Evolutionary conservation across 2,329 filamentous ascomycete genomes (phyloP), one percentile per base, ranked within the genome.

Genomic region (Phialophora expanda): DNA sequence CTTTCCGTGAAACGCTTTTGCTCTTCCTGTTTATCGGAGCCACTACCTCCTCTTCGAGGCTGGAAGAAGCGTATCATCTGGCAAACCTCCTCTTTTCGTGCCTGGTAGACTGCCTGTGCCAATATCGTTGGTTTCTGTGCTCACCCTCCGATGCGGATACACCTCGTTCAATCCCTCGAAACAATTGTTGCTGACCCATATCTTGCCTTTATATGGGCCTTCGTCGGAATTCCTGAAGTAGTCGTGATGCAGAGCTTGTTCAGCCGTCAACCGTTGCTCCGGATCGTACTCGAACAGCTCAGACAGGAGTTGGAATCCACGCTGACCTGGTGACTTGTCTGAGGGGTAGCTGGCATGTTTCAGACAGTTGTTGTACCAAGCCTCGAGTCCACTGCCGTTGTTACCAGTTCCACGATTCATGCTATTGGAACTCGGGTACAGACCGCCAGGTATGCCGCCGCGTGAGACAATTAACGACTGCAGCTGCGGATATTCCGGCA

Each of bases 121-220:
- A 64, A 98, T 97, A 77, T 98, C 95, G 73, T 97, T 96, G 76
- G 97, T 93, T 74, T 99, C 95, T 73, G 96, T 90, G 73, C 90
- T 97, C 48, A 99, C 93, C 56, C 94, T 87, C 7, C 95, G 86
- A 74, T 93, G 89, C 0, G 95, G 95, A 77, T 99, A 99, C 74
- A 95, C 92, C 69, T 88, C 88, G 78, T 92, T 92, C 60, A 93
- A 84, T 0, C 93, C 93, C 74, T 97, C 92, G 72, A 99, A 99
- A 75, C 93, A 97, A 75, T 96, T 95, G 46, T 87, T 84, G 48
- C 86, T 90, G 20, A 95, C 86, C 70, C 71, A 72, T 28, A 73
- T 70, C 38, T 73, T 62, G 41, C 71, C 70, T 54, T 70, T 70
- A 56, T 72, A 61, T 9, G 68, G 66, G 6, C 71, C 71, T 6